Evolutionary conservation across 1,284 basidiomycete genomes (phyloP), one percentile per base, ranked within the genome.

Genomic region (Puccinia polysora): DNA sequence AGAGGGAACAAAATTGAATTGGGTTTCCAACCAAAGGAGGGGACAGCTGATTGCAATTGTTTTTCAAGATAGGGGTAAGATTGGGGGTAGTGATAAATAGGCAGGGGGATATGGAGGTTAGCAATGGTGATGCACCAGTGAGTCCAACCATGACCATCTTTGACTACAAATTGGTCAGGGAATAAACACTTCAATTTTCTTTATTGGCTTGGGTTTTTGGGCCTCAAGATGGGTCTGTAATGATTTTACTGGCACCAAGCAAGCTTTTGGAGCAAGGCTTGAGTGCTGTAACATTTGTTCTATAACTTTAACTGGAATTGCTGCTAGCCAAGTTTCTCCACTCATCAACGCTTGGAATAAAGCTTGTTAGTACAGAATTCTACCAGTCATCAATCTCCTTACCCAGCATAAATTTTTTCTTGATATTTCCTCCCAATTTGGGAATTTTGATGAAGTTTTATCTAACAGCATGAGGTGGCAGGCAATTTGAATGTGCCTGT

Each of bases 401-500:
- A 30, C 80, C 80, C 43, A 82, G 68, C 32, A 49, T 73, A 30
- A 73, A 73, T 28, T 80, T 80, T 75, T 80, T 80, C 77, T 80
- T 81, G 50, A 89, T 86, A 76, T 89, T 90, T 3, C 1, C 73
- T 36, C 15, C 62, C 40, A 28, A 18, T 40, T 56, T 52, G 12
- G 12, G 58, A 28, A 71, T 32, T 23, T n/a, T 40, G 30, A 43
- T 43, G 25, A 50, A 62, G 67, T 50, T 50, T 18, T 40, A 58
- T 12, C 59, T 18, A 56, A 15, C n/a, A 15, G 25, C 34, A 5
- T 45, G 40, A 34, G 69, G 43, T 8, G n/a, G 20, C 2, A 34
- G 7, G 15, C 50, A 59, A 15, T 8, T 28, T n/a, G 53, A 23
- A 45, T 71, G 59, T 14, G 36, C 47, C 47, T 71, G 69, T 45